phyloP scores from a whole-genome alignment of 1,284 basidiomycete species.

The Exobasidium rhododendri region DNA sequence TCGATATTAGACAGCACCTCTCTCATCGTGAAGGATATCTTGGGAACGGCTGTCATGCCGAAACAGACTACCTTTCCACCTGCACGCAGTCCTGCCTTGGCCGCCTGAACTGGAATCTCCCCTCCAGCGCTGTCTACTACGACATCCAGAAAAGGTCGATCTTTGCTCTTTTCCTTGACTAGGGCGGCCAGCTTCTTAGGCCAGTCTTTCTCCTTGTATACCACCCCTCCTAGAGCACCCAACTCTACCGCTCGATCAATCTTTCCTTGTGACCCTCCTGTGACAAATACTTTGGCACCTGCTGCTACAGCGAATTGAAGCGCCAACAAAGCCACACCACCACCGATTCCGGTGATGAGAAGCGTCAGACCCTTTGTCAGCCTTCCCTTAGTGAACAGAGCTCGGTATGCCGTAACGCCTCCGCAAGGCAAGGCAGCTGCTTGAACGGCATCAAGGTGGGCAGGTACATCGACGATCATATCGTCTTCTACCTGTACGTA shows the following conservation, averaged over 20 bases:
- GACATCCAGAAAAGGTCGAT: slow-evolving; percentile 62
- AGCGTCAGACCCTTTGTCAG: slow-evolving; percentile 68
- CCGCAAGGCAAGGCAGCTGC: slow-evolving; percentile 73
- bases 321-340: slow-evolving; percentile 75
- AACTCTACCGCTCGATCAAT: slow-evolving; percentile 66
- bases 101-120: slow-evolving; percentile 65
- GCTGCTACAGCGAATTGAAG: slow-evolving; percentile 73
- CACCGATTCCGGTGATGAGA: slow-evolving; percentile 63
- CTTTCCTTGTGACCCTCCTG: slow-evolving; percentile 70
- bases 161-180: slow-evolving; percentile 56
- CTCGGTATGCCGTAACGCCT: slow-evolving; percentile 79
- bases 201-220: slow-evolving; percentile 74
- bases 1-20: slow-evolving; percentile 75
- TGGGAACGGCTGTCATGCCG: slow-evolving; percentile 65
- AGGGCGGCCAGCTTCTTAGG: slow-evolving; percentile 61
- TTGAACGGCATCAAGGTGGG: slow-evolving; percentile 69
- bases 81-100: slow-evolving; percentile 62
- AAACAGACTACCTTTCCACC: slow-evolving; percentile 69
- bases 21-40: slow-evolving; percentile 70
- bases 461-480: slow-evolving; percentile 67
- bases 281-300: slow-evolving; percentile 78
- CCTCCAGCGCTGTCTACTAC: slow-evolving; percentile 80
- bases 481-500: slow-evolving; percentile 71
- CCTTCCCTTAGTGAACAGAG: slow-evolving; percentile 67
- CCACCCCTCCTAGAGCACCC: slow-evolving; percentile 74